These are phyloP conservation scores for Fusarium poae DNA, from an alignment of 2,329 filamentous ascomycete species.

Conservation along the genomic window DNA sequence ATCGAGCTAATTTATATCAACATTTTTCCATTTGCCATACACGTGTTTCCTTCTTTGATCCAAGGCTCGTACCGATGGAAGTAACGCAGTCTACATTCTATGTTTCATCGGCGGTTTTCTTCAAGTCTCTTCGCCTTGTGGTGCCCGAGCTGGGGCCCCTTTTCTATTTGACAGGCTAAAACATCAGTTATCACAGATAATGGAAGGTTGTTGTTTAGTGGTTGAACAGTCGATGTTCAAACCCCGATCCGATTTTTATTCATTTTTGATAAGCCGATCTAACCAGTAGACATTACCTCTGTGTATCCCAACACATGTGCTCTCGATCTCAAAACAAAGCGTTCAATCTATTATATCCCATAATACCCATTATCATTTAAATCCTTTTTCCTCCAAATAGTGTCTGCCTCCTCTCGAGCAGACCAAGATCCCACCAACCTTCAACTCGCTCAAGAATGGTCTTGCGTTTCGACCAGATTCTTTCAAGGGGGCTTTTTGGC, in stretches of 20 bases:
- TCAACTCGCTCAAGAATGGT: constrained; percentile 64
- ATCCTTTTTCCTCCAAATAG: constrained; percentile 48
- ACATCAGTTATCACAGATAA: neutral
- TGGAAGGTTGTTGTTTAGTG: neutral
- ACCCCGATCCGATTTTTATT: constrained; percentile 34
- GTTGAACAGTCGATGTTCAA: constrained; percentile 25
- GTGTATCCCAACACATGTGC: constrained; percentile 26
- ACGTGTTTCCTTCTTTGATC: neutral
- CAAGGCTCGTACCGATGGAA: neutral
- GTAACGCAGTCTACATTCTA: too few relatives aligned
- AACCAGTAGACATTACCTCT: constrained; percentile 50
- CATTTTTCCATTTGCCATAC: neutral
- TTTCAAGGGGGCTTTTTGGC: constrained; percentile 47
- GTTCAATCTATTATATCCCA: constrained; percentile 35
- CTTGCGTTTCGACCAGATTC: constrained; percentile 57
- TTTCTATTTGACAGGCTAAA: neutral
- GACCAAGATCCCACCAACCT: constrained; percentile 68
- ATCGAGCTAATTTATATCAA: neutral
- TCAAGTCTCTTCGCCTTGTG: neutral
- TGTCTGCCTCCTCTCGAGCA: constrained; percentile 61
- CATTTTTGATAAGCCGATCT: constrained; percentile 43
- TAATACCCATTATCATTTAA: constrained; percentile 26
- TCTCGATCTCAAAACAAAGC: constrained; percentile 20
- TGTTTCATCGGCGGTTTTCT: neutral
- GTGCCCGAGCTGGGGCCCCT: too few relatives aligned